Evolutionary conservation across 2,329 filamentous ascomycete species (phyloP).

Genomic region (Penicillium sp.): DNA sequence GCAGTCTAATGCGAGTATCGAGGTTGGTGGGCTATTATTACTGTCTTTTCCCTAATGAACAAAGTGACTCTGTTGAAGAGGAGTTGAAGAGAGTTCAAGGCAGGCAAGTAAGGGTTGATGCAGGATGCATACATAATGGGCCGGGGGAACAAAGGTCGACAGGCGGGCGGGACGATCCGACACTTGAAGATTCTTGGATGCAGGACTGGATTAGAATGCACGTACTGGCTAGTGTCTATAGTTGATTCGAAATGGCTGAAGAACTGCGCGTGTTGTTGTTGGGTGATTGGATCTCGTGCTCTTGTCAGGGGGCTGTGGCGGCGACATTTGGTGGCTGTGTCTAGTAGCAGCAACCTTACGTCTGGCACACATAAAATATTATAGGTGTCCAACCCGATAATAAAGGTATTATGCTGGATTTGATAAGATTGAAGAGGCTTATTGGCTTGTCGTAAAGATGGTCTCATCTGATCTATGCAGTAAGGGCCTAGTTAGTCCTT

Average conservation of each 20-base stretch:
- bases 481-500: neutral
- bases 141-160: neutral
- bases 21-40: neutral
- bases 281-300: constrained; percentile 14
- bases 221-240: neutral
- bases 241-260: neutral
- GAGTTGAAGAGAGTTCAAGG: neutral
- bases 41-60: neutral
- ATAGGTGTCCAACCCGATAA: neutral
- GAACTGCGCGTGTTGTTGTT: constrained; percentile 11
- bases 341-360: neutral
- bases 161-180: neutral
- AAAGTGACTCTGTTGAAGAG: neutral
- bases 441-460: neutral
- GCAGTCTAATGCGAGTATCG: neutral
- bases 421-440: neutral
- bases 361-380: neutral
- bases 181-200: neutral
- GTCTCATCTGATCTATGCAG: neutral
- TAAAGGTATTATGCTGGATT: neutral
- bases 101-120: neutral
- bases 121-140: neutral
- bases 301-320: constrained; percentile 1
- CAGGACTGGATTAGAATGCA: neutral
- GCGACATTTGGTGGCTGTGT: constrained; percentile 9